phyloP scores from a whole-genome alignment of 768 basidiomycete genomes.

The Hortiboletus campestris region DNA sequence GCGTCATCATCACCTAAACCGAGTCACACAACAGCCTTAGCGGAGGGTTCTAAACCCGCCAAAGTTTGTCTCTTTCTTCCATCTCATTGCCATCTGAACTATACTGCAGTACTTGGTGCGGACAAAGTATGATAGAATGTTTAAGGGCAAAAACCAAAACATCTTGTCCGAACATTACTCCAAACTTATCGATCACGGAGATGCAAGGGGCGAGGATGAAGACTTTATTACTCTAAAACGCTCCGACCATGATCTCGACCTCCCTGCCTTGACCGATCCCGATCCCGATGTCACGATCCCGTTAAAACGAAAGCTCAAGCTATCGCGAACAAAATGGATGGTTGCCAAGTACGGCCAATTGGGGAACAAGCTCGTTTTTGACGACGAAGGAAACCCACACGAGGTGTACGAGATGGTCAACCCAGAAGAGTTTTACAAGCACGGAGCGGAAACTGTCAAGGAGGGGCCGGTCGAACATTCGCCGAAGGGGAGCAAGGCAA shows the following conservation, averaged over 20 bases:
- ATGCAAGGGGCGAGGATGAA: slow-evolving; percentile 46
- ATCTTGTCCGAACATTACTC: slow-evolving; percentile 88
- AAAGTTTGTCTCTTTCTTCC: slow-evolving; percentile 39
- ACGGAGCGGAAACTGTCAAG: slow-evolving; percentile 61
- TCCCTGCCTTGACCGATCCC: slow-evolving; percentile 38
- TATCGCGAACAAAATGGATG: slow-evolving; percentile 71
- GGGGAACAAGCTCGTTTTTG: slow-evolving; percentile 80
- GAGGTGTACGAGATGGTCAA: slow-evolving; percentile 82
- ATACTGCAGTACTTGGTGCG: slow-evolving; percentile 47
- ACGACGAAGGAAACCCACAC: slow-evolving; percentile 80
- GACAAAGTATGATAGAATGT: slow-evolving; percentile 98
- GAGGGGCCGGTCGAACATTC: slow-evolving; percentile 67
- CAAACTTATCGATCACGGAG: slow-evolving; percentile 76
- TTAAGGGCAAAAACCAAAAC: slow-evolving; percentile 91
- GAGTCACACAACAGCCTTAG: not conserved
- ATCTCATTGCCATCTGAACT: not conserved
- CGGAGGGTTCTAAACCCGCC: too few relatives aligned
- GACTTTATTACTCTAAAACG: slow-evolving; percentile 93
- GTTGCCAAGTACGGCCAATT: slow-evolving; percentile 58
- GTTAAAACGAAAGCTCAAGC: slow-evolving; percentile 86
- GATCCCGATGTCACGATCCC: slow-evolving; percentile 45
- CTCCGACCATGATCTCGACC: slow-evolving; percentile 80
- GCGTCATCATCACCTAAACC: slow-evolving; percentile 5
- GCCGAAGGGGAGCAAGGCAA: slow-evolving; percentile 70
- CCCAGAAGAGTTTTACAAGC: slow-evolving; percentile 68